Percentiles rank a stretch among this genome's conserved stretches.
These are phyloP conservation scores for Coprinopsis sp. DNA, from an alignment of 768 basidiomycete genomes.

Conservation along the genomic window DNA sequence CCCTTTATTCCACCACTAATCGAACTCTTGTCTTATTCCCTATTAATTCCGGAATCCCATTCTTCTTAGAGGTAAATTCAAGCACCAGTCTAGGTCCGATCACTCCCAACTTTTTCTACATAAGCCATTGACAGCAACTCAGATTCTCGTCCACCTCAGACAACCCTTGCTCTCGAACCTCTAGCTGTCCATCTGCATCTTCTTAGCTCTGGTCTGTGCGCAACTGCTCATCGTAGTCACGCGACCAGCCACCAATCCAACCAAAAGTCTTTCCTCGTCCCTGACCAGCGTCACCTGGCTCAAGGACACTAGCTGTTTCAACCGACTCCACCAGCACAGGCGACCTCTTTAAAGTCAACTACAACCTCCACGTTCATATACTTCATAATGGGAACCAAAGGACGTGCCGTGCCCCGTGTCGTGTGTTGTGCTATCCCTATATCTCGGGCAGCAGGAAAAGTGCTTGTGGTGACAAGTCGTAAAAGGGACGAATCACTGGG, in stretches of 20 bases:
- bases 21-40: constrained; percentile 14
- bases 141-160: not conserved
- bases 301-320: too few species aligned
- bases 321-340: too few species aligned
- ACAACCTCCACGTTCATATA: constrained; percentile 2
- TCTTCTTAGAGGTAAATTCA: not conserved
- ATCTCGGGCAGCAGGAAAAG: constrained; percentile 63
- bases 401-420: constrained; percentile 74
- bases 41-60: constrained; percentile 12
- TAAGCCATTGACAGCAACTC: constrained; percentile 11
- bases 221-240: too few species aligned
- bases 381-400: constrained; percentile 56
- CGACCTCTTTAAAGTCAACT: too few species aligned
- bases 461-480: constrained; percentile 80
- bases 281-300: too few species aligned
- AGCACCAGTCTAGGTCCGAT: constrained; percentile 26
- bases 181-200: too few species aligned
- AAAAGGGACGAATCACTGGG: constrained; percentile 79
- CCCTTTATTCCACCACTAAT: constrained; percentile 11
- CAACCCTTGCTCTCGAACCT: too few species aligned
- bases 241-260: too few species aligned
- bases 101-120: constrained; percentile 16
- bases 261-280: too few species aligned
- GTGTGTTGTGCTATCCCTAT: constrained; percentile 92
- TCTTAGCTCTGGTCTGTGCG: too few species aligned